Percentiles rank a stretch among this genome's conserved stretches.
Evolutionary conservation across 2,329 filamentous ascomycete genomes (phyloP).

Genomic region (Ambrosiella xylebori): DNA sequence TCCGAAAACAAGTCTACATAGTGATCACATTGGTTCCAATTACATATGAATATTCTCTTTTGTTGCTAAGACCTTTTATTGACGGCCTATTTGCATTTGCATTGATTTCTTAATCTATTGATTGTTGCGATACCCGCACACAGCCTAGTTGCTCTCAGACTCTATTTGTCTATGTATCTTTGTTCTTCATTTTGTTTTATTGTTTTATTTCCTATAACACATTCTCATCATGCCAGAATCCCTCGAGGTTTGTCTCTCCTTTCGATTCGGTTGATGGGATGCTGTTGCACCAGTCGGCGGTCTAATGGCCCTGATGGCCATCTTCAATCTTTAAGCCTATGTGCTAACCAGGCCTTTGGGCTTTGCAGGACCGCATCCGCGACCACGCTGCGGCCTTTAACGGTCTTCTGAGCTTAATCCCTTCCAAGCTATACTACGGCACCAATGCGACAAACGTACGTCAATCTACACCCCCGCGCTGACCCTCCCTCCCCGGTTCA

Average conservation of each 20-base stretch:
- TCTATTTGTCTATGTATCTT: background rate
- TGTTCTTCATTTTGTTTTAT: slow-evolving; percentile 1
- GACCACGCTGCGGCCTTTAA: slow-evolving; percentile 60
- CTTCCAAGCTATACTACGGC: slow-evolving; percentile 79
- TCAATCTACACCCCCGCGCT: slow-evolving; percentile 38
- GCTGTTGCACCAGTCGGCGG: no score
- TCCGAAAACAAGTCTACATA: background rate
- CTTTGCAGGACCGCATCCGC: slow-evolving; percentile 36
- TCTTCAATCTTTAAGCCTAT: background rate
- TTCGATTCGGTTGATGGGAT: no score
- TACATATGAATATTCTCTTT: background rate
- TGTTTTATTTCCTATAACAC: background rate
- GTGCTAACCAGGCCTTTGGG: slow-evolving; percentile 8
- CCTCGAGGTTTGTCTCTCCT: slow-evolving; percentile 16
- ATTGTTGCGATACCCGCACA: background rate
- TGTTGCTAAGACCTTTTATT: no score
- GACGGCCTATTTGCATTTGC: background rate
- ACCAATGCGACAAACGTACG: slow-evolving; percentile 53
- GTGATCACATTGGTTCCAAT: background rate
- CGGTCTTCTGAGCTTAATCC: slow-evolving; percentile 71
- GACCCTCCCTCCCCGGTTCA: slow-evolving; percentile 17
- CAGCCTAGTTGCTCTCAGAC: background rate
- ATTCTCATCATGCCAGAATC: slow-evolving; percentile 16
- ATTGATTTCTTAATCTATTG: background rate
- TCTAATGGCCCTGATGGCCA: no score